Conservation (phyloP, 495 filamentous ascomycete species). For the Cladorrhinum samala region DNA sequence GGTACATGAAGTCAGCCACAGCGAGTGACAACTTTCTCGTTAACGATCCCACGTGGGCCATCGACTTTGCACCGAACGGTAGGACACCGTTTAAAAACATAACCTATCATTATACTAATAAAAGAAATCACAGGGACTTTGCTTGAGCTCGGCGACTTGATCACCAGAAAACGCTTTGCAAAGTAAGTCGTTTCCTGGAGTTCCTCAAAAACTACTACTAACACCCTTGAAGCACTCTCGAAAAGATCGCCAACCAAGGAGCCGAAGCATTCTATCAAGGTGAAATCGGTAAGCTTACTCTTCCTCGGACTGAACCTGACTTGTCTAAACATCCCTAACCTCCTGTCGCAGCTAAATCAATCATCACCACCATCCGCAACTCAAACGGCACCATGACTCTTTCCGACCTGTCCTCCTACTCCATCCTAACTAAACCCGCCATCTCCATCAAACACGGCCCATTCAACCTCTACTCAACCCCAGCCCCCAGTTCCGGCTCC, state of each 20-base stretch:
- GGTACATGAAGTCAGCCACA: slow-evolving; percentile 52
- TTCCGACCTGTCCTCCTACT: slow-evolving; percentile 66
- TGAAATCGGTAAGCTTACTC: slow-evolving; percentile 30
- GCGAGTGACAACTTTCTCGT: background rate
- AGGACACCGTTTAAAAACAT: background rate
- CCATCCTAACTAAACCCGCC: slow-evolving; percentile 52
- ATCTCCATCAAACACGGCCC: slow-evolving; percentile 65
- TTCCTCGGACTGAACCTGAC: background rate
- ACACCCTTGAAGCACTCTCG: slow-evolving; percentile 48
- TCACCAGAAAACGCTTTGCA: slow-evolving; percentile 74
- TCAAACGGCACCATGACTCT: slow-evolving; percentile 78
- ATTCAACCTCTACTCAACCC: slow-evolving; percentile 59
- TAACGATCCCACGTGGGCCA: background rate
- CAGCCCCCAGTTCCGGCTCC: slow-evolving; percentile 67
- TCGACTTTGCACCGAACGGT: background rate
- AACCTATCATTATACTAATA: too few relatives aligned
- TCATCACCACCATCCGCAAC: slow-evolving; percentile 56
- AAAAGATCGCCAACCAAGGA: slow-evolving; percentile 64
- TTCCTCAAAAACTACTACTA: background rate
- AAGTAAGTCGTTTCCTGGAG: slow-evolving; percentile 31
- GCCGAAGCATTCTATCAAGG: slow-evolving; percentile 73
- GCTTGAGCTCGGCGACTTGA: slow-evolving; percentile 62
- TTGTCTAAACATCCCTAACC: background rate
- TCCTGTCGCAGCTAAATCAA: slow-evolving; percentile 65
- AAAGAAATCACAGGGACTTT: slow-evolving; percentile 33